phyloP scores from a whole-genome alignment of 768 basidiomycete genomes.

The Phylloporus sp. region DNA sequence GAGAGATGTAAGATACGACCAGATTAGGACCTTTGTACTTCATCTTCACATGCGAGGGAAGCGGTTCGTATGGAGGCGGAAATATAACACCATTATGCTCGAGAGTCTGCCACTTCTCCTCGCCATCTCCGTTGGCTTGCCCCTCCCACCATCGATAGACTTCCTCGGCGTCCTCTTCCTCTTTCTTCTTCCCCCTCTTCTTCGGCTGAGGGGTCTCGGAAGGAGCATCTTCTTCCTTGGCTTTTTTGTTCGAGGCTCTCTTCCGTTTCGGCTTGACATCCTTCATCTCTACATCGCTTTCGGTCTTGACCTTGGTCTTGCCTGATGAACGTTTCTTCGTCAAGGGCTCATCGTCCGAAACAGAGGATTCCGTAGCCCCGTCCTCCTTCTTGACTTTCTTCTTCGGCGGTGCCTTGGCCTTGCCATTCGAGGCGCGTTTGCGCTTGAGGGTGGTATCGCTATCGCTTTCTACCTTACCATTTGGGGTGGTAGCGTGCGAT shows the following conservation, averaged over 20 bases:
- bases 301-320: constrained; percentile 42
- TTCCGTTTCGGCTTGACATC: constrained; percentile 42
- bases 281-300: constrained; percentile 46
- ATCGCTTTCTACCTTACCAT: constrained; percentile 38
- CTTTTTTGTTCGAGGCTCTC: constrained; percentile 51
- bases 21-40: constrained; percentile 77
- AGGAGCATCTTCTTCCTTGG: constrained; percentile 42
- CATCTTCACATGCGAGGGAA: constrained; percentile 86
- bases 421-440: constrained; percentile 43
- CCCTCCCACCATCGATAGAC: constrained; percentile 88
- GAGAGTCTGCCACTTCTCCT: constrained; percentile 91
- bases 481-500: constrained; percentile 36
- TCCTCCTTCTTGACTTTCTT: constrained; percentile 65
- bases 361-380: constrained; percentile 15
- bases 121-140: constrained; percentile 67
- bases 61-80: constrained; percentile 87
- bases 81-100: constrained; percentile 94
- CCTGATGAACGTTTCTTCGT: constrained; percentile 20
- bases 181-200: constrained; percentile 54
- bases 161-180: constrained; percentile 61
- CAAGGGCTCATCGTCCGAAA: constrained; percentile 35
- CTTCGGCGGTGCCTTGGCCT: constrained; percentile 51
- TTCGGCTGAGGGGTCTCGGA: constrained; percentile 46
- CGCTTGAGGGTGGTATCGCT: constrained; percentile 44
- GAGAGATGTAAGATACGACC: constrained; percentile 8